Evolutionary conservation across 805 yeast species (phyloP).

Genomic region (Metschnikowia continentalis): DNA sequence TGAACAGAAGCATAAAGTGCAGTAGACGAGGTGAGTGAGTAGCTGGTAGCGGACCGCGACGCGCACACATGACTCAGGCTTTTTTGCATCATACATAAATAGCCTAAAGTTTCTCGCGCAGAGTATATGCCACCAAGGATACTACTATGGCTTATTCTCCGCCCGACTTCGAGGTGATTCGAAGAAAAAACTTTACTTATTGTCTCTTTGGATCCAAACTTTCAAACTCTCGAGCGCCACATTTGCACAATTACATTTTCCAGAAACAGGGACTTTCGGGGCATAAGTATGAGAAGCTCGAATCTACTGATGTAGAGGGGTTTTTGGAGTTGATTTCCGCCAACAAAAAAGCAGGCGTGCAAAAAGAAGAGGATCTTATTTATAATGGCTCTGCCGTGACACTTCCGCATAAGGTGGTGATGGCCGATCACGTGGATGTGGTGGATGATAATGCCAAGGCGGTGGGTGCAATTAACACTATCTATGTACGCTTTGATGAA

Average conservation of each 20-base stretch:
- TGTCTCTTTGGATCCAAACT: conserved; percentile 23
- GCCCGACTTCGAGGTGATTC: conserved; percentile 10
- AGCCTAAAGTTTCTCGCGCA: background rate
- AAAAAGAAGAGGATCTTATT: conserved; percentile 8
- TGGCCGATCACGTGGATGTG: conserved; percentile 24
- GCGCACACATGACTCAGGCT: background rate
- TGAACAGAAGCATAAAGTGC: background rate
- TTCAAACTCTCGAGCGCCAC: conserved; percentile 26
- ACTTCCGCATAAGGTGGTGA: conserved; percentile 29
- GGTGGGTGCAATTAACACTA: conserved; percentile 33
- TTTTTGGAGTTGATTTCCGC: conserved; percentile 17
- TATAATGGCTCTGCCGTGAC: conserved; percentile 28
- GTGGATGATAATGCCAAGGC: conserved; percentile 27
- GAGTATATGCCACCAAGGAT: background rate
- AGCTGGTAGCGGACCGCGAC: no score
- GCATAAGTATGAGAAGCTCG: conserved; percentile 23
- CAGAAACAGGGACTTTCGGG: conserved; percentile 17
- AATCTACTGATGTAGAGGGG: conserved; percentile 19
- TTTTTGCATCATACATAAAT: background rate
- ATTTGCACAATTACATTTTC: conserved; percentile 24
- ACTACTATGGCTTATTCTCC: background rate
- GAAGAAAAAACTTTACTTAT: conserved; percentile 13
- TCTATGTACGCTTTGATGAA: conserved; percentile 21
- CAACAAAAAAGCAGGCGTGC: conserved; percentile 8
- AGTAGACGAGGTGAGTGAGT: background rate